These are phyloP conservation scores for Aspergillus mulundensis DNA, from an alignment of 495 filamentous ascomycete genomes.

Conservation along the genomic window DNA sequence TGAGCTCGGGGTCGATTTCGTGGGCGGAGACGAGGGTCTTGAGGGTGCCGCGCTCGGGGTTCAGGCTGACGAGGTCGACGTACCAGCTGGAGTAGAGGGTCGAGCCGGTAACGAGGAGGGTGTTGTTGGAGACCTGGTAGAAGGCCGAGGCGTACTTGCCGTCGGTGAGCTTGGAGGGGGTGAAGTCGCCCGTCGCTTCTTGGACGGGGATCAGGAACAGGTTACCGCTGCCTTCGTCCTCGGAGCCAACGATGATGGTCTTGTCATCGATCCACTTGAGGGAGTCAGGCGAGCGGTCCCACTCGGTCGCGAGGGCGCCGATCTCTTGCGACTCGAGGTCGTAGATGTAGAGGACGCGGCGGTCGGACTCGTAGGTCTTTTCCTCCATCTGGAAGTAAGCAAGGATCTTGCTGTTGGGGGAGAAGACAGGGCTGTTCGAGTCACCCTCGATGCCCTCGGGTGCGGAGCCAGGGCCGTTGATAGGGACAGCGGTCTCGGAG, in stretches of 20 bases:
- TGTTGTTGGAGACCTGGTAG: constrained; percentile 29
- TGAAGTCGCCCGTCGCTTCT: constrained; percentile 24
- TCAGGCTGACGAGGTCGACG: constrained; percentile 29
- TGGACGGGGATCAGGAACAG: constrained; percentile 33
- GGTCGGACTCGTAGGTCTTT: constrained; percentile 33
- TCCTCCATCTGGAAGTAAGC: constrained; percentile 43
- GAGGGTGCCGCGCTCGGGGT: constrained; percentile 22
- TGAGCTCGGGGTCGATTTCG: constrained; percentile 34
- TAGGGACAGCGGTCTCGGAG: constrained; percentile 25
- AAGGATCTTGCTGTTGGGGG: constrained; percentile 33
- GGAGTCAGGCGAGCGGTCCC: constrained; percentile 36
- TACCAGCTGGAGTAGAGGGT: constrained; percentile 33
- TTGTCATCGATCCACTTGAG: constrained; percentile 36
- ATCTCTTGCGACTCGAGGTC: constrained; percentile 28
- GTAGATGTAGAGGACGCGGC: constrained; percentile 34
- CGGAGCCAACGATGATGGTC: constrained; percentile 27
- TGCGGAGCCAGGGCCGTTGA: constrained; percentile 32
- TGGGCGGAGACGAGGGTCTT: constrained; percentile 28
- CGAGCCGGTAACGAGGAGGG: constrained; percentile 31
- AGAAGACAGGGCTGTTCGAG: constrained; percentile 32
- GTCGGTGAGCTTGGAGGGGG: constrained; percentile 31
- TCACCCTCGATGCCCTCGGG: constrained; percentile 31
- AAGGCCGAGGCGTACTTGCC: constrained; percentile 23
- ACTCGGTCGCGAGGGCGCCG: constrained; percentile 28
- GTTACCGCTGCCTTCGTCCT: constrained; percentile 27